phyloP scores from a whole-genome alignment of 1,139 yeast species.

The Tardiomyces digboiensis region DNA sequence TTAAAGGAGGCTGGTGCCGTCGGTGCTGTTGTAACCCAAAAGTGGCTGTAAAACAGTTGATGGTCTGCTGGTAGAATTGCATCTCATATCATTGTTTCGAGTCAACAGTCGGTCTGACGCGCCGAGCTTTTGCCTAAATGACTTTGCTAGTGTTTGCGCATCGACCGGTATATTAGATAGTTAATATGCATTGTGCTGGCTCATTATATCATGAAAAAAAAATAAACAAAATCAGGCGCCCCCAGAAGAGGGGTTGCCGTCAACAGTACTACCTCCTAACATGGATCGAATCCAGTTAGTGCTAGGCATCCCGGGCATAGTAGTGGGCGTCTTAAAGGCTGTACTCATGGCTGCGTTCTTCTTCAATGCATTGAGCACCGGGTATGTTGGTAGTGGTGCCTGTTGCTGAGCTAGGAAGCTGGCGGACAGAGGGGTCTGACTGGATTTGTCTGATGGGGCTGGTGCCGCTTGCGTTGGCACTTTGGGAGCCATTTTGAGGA shows the following conservation, averaged over 20 bases:
- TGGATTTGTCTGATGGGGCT: not conserved
- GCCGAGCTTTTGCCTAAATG: too few relatives aligned
- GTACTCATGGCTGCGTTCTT: not conserved
- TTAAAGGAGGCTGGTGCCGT: slow-evolving; percentile 69
- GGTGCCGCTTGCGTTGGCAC: not conserved
- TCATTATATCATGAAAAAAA: too few relatives aligned
- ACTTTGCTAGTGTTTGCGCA: too few relatives aligned
- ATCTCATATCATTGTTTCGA: too few relatives aligned
- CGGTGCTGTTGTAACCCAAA: slow-evolving; percentile 85
- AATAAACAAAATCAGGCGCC: too few relatives aligned
- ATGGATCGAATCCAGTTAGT: not conserved
- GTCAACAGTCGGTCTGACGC: too few relatives aligned
- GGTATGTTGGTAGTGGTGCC: not conserved
- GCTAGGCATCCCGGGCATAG: not conserved
- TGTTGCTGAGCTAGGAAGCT: not conserved
- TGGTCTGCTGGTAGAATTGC: too few relatives aligned
- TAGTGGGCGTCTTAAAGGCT: not conserved
- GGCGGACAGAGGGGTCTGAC: not conserved
- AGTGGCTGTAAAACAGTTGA: slow-evolving; percentile 46
- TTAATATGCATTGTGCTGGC: too few relatives aligned
- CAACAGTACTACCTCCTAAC: not conserved
- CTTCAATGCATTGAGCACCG: not conserved
- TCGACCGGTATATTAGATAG: too few relatives aligned
- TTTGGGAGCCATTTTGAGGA: too few relatives aligned
- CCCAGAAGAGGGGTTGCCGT: too few relatives aligned